These are phyloP conservation scores for Citrus trifoliata DNA, from an alignment of 345 rosid genomes.

Conservation along the genomic window DNA sequence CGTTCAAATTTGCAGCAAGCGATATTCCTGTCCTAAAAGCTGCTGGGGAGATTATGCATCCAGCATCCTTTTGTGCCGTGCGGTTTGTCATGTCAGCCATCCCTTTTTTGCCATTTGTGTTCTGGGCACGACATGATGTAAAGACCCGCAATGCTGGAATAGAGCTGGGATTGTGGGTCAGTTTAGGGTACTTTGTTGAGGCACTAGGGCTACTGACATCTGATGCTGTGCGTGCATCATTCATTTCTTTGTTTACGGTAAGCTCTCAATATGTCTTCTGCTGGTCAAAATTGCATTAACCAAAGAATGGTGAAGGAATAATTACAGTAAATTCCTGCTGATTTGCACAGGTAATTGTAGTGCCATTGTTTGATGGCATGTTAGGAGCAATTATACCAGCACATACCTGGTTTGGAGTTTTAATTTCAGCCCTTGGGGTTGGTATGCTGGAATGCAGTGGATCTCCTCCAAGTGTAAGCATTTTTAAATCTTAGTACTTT, in stretches of 20 bases:
- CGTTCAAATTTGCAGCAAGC: slow-evolving; percentile 18
- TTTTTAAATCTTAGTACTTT: background rate
- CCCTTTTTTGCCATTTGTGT: slow-evolving; percentile 23
- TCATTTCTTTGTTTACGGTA: slow-evolving; percentile 19
- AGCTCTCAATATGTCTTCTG: background rate
- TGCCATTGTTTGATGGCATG: slow-evolving; percentile 29
- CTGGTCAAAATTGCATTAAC: background rate
- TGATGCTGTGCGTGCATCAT: slow-evolving; percentile 31
- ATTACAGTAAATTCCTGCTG: background rate
- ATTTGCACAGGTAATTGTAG: slow-evolving; percentile 19
- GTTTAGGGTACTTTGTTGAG: slow-evolving; percentile 24
- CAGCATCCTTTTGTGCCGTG: slow-evolving; percentile 24
- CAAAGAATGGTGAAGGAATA: no score
- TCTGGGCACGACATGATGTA: slow-evolving; percentile 13
- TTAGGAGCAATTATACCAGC: slow-evolving; percentile 19
- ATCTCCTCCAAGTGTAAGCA: slow-evolving; percentile 26
- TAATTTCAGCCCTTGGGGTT: slow-evolving; percentile 21
- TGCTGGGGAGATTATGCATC: slow-evolving; percentile 18
- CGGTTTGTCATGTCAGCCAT: slow-evolving; percentile 20
- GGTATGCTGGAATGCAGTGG: slow-evolving; percentile 27
- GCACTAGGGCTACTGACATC: slow-evolving; percentile 22
- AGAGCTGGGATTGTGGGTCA: slow-evolving; percentile 25
- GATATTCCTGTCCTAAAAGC: slow-evolving; percentile 22
- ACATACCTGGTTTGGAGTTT: slow-evolving; percentile 25
- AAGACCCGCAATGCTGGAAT: slow-evolving; percentile 22